Conservation (phyloP, 768 basidiomycete genomes). For the Phylloporus sp. region DNA sequence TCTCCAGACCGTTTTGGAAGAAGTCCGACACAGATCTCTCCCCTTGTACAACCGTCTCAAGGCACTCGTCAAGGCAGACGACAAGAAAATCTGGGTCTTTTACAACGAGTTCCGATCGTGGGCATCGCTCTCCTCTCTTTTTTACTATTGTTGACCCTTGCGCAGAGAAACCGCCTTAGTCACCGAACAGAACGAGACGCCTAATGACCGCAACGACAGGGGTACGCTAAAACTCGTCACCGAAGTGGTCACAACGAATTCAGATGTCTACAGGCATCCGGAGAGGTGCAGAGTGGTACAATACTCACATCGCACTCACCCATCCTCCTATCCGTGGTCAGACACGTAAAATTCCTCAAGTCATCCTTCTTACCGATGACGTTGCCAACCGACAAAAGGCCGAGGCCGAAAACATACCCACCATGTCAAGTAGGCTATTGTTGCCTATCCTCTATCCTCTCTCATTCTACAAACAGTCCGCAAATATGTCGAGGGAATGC, state of each 20-base stretch:
- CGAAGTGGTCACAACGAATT: background rate
- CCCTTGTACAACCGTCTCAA: slow-evolving; percentile 93
- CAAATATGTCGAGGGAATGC: slow-evolving; percentile 76
- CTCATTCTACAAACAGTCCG: slow-evolving; percentile 44
- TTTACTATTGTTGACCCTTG: background rate
- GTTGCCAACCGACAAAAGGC: slow-evolving; percentile 78
- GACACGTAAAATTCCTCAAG: slow-evolving; percentile 45
- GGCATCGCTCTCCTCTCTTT: slow-evolving; percentile 26
- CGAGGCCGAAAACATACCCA: slow-evolving; percentile 54
- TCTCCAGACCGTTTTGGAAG: slow-evolving; percentile 92
- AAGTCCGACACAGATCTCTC: slow-evolving; percentile 91
- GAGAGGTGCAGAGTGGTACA: slow-evolving; percentile 85
- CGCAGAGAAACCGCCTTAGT: slow-evolving; percentile 76
- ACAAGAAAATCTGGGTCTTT: slow-evolving; percentile 80
- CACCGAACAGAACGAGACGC: slow-evolving; percentile 72
- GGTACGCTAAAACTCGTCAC: slow-evolving; percentile 39
- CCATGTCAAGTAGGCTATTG: slow-evolving; percentile 52
- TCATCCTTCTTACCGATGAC: slow-evolving; percentile 89
- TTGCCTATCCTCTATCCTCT: background rate
- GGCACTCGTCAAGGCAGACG: slow-evolving; percentile 77
- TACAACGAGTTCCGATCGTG: slow-evolving; percentile 85
- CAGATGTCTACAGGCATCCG: slow-evolving; percentile 67
- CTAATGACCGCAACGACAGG: slow-evolving; percentile 94
- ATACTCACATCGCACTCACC: slow-evolving; percentile 57
- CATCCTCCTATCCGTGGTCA: slow-evolving; percentile 52